Percentiles rank a stretch among this genome's conserved stretches.
phyloP scores from a whole-genome alignment of 352 stramenopile species.

The Globisporangium canariense region DNA sequence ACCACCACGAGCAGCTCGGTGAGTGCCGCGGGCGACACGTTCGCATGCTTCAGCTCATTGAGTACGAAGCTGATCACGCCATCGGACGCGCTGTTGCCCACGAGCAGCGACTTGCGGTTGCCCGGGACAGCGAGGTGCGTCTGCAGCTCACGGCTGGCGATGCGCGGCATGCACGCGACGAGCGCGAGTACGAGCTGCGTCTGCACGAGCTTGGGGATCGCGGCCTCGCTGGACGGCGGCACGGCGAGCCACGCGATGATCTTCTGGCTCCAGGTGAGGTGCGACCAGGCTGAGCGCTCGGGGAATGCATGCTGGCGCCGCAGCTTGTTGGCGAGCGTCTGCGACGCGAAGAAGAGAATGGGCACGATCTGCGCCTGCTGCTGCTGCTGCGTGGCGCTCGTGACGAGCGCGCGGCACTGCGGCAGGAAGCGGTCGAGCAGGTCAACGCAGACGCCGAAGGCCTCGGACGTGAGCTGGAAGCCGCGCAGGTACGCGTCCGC shows the following conservation, averaged over 20 bases:
- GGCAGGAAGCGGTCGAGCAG: constrained; percentile 65
- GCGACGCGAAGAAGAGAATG: constrained; percentile 72
- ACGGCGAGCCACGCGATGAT: constrained; percentile 56
- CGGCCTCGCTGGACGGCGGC: neutral
- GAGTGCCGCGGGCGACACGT: constrained; percentile 35
- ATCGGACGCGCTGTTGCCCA: neutral
- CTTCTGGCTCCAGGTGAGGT: constrained; percentile 39
- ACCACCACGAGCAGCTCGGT: constrained; percentile 64
- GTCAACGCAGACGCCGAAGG: constrained; percentile 62
- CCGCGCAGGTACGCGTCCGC: constrained; percentile 73
- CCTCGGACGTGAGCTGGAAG: constrained; percentile 77
- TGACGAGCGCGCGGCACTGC: constrained; percentile 6
- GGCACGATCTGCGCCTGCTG: constrained; percentile 30
- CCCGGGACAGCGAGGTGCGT: constrained; percentile 9
- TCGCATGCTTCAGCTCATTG: constrained; percentile 35
- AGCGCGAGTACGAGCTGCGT: constrained; percentile 75
- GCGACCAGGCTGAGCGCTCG: constrained; percentile 18
- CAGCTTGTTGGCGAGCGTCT: constrained; percentile 83
- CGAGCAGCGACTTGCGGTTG: constrained; percentile 13
- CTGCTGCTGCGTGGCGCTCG: constrained; percentile 9
- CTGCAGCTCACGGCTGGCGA: constrained; percentile 41
- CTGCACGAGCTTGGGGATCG: constrained; percentile 56
- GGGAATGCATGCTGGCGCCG: constrained; percentile 52
- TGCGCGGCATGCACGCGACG: constrained; percentile 50
- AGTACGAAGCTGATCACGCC: constrained; percentile 63